phyloP scores from a whole-genome alignment of 2,329 filamentous ascomycete genomes.

The Fonsecaea multimorphosa region DNA sequence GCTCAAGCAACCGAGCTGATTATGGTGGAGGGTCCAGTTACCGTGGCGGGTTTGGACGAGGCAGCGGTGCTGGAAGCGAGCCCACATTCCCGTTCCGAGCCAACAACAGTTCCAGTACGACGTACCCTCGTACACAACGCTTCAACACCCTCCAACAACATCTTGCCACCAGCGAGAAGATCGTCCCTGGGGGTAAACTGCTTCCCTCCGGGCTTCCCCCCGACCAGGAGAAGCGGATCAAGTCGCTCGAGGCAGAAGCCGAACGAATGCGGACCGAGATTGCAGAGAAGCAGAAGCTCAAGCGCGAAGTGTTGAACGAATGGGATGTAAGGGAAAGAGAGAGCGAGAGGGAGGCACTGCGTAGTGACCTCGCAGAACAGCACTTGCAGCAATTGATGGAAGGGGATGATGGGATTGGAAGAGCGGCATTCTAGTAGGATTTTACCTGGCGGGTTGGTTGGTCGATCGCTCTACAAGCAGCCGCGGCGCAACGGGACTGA shows the following conservation, averaged over 20 bases:
- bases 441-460: not conserved
- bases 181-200: conserved; percentile 52
- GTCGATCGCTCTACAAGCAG: not conserved
- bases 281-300: conserved; percentile 51
- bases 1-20: conserved; percentile 18
- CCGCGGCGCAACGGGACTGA: not conserved
- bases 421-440: conserved; percentile 47
- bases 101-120: conserved; percentile 45
- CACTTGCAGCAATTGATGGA: conserved; percentile 55
- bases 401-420: conserved; percentile 50
- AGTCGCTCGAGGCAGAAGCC: conserved; percentile 53
- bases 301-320: conserved; percentile 51
- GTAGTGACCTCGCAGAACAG: conserved; percentile 56
- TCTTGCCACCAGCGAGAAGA: conserved; percentile 43
- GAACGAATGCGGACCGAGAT: conserved; percentile 54
- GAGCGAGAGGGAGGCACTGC: conserved; percentile 53
- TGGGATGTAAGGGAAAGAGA: conserved; percentile 57
- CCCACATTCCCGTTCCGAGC: conserved; percentile 46
- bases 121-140: conserved; percentile 49
- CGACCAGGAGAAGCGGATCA: conserved; percentile 52
- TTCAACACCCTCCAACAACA: conserved; percentile 46
- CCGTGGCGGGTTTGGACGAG: conserved; percentile 18
- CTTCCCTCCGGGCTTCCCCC: conserved; percentile 48
- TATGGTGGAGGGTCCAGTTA: conserved; percentile 11
- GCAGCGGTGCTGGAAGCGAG: conserved; percentile 34